Evolutionary conservation across 2,329 filamentous ascomycete species (phyloP).

Genomic region (Phyllosticta paracitricarpa): DNA sequence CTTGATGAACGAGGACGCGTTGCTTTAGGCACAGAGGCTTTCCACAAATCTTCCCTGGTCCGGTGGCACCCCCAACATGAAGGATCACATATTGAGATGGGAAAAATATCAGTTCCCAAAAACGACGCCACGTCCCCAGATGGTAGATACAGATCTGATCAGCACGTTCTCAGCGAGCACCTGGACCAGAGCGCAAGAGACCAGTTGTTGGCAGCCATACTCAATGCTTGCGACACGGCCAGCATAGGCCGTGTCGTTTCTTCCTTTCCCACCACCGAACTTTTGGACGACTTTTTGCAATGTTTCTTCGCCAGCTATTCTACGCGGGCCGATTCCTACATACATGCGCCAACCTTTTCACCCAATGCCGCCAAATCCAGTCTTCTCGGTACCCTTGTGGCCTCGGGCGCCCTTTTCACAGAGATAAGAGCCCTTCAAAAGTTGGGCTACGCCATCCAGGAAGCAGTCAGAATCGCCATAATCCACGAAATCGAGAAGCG

Average conservation of each 20-base stretch:
- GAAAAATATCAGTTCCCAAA: background rate
- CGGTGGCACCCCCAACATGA: slow-evolving; percentile 7
- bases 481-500: slow-evolving; percentile 35
- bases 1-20: background rate
- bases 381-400: slow-evolving; percentile 49
- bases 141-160: slow-evolving; percentile 3
- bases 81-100: background rate
- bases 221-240: slow-evolving; percentile 47
- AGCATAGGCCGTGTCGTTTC: slow-evolving; percentile 43
- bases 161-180: slow-evolving; percentile 1
- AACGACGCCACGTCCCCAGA: background rate
- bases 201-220: slow-evolving; percentile 52
- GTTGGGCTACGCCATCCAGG: slow-evolving; percentile 46
- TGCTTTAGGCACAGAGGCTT: slow-evolving; percentile 4
- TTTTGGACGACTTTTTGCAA: slow-evolving; percentile 52
- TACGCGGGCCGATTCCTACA: slow-evolving; percentile 48
- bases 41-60: slow-evolving; percentile 1
- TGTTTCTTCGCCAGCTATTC: slow-evolving; percentile 49
- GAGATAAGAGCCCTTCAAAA: slow-evolving; percentile 49
- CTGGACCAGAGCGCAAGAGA: slow-evolving; percentile 34
- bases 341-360: slow-evolving; percentile 52
- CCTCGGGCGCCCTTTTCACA: slow-evolving; percentile 50
- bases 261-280: slow-evolving; percentile 52
- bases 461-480: slow-evolving; percentile 34
- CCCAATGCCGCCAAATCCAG: slow-evolving; percentile 48